Percentiles rank a stretch among this genome's conserved stretches.
These are phyloP conservation scores for Casaregolazyma lundiana DNA, from an alignment of 1,139 yeast genomes.

Conservation along the genomic window DNA sequence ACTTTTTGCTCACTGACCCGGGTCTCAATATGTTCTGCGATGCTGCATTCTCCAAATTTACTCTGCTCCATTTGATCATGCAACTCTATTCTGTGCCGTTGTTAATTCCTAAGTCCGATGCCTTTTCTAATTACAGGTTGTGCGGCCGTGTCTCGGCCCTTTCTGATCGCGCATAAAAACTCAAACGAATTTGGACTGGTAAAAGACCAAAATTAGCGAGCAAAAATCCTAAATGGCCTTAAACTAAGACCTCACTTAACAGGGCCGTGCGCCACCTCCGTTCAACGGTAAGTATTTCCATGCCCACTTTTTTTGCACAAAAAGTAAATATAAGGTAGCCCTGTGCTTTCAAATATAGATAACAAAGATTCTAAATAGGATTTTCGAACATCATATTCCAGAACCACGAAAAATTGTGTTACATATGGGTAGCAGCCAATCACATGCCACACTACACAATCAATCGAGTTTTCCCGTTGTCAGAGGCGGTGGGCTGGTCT, in stretches of 20 bases:
- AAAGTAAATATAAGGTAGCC: background rate
- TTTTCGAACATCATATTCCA: background rate
- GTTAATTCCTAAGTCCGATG: background rate
- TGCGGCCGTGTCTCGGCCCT: background rate
- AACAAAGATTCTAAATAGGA: too few relatives aligned
- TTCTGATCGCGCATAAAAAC: background rate
- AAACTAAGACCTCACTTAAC: too few relatives aligned
- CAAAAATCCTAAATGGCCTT: background rate
- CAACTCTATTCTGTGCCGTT: background rate
- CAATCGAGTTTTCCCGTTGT: constrained; percentile 9
- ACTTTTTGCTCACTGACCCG: background rate
- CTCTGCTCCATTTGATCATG: background rate
- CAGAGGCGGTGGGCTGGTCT: constrained; percentile 5
- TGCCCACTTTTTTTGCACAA: background rate
- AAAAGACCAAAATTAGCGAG: background rate
- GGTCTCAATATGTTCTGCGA: background rate
- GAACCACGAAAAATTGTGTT: background rate
- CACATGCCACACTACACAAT: background rate
- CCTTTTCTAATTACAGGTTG: background rate
- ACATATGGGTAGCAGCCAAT: background rate
- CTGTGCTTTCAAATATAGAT: too few relatives aligned
- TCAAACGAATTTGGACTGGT: background rate
- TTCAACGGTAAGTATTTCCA: background rate
- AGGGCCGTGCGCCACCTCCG: too few relatives aligned
- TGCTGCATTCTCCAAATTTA: background rate